Evolutionary conservation across 2,329 filamentous ascomycete genomes (phyloP), one percentile per base, ranked within the genome.

Genomic region (Madurella mycetomatis): DNA sequence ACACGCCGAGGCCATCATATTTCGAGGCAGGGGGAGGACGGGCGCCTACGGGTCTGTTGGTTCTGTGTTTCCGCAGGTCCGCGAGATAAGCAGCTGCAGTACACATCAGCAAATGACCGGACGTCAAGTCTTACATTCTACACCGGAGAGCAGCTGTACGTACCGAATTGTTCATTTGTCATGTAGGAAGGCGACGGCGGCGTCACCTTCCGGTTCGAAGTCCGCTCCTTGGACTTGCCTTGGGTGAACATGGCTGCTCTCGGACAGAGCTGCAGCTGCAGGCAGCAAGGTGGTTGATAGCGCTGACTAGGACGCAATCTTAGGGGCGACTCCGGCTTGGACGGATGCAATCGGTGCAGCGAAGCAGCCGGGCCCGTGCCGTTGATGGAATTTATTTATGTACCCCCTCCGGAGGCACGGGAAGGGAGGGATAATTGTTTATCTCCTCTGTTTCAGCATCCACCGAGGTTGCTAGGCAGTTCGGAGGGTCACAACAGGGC

Each of bases 1-100:
- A 69, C 12, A 65, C 62, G 46, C 69, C 68, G 44, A 67, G 65
- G n/a, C 62, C 67, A 49, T 72, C 68, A 16, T 63, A 66, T 41
- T 64, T 66, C 11, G 69, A 64, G 7, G 71, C 65, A 18, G 80
- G 80, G 51, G 78, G 79, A 56, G 87, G 87, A 60, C 88, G 79
- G 47, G 87, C 86, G 58, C 88, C 87, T 53, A 83, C 86, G 9
- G 88, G 88, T 53, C 88, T 80, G 37, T 80, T 76, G 53, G 83
- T 76, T 49, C 85, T 83, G 69, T 81, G 87, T 62, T 79, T 82
- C 62, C 88, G 85, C 37, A 92, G 79, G 61, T 85, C 82, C 62
- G 85, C 77, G 37, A 91, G 80, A 69, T 90, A 92, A 56, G 77
- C 76, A 61, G 84, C 87, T 90, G 46, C 48, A 51, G 15, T 13